Evolutionary conservation across 164 flowering plant genomes (phyloP).

Genomic region (Liquidambar formosana): DNA sequence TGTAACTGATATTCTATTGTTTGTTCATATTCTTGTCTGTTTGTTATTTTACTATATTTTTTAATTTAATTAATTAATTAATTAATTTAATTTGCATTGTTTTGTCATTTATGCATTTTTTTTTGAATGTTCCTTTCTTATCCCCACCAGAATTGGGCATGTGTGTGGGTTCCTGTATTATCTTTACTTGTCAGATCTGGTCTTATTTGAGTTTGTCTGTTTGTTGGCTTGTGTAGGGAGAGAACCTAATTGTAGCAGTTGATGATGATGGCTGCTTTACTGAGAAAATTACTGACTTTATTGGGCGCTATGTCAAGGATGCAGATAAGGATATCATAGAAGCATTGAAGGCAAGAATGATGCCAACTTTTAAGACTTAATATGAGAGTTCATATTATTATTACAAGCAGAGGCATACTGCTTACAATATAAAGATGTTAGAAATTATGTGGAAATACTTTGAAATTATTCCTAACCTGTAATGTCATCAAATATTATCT

Average conservation of each 20-base stretch:
- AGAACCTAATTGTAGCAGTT: slow-evolving; percentile 80
- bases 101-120: no score
- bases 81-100: no score
- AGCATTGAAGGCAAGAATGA: slow-evolving; percentile 58
- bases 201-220: neutral
- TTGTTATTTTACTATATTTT: no score
- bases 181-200: neutral
- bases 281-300: slow-evolving; percentile 65
- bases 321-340: slow-evolving; percentile 85
- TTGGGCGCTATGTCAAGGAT: slow-evolving; percentile 85
- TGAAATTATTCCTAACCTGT: neutral
- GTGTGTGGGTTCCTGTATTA: neutral
- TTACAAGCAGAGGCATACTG: neutral
- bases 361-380: neutral
- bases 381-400: neutral
- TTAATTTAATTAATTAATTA: no score
- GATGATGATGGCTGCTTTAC: slow-evolving; percentile 95
- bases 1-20: no score
- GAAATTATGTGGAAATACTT: neutral
- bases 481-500: neutral
- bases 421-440: neutral
- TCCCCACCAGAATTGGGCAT: no score
- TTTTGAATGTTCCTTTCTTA: no score
- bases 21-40: no score
- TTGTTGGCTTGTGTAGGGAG: slow-evolving; percentile 52